A percentile compares a stretch with the other conserved stretches of the same genome.
These are phyloP conservation scores for Claviceps digitariae DNA, from an alignment of 2,329 filamentous ascomycete genomes.

Conservation along the genomic window DNA sequence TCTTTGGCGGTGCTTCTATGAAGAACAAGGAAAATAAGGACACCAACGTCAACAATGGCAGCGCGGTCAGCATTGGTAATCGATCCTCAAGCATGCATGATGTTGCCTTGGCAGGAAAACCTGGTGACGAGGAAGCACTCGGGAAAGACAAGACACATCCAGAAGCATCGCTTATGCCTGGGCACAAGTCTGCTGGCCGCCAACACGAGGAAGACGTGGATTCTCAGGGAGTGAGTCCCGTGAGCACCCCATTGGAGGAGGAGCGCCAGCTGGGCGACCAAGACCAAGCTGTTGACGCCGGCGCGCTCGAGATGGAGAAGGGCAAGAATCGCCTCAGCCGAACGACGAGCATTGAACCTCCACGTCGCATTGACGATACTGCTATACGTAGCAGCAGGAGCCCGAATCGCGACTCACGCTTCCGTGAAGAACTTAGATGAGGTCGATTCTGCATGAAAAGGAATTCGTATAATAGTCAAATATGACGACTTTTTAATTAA, in stretches of 20 bases:
- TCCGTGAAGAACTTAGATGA: slow-evolving; percentile 39
- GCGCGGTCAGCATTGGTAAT: slow-evolving; percentile 28
- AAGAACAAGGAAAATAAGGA: slow-evolving; percentile 26
- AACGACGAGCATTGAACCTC: slow-evolving; percentile 21
- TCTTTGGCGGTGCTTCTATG: slow-evolving; percentile 37
- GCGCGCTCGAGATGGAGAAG: slow-evolving; percentile 3
- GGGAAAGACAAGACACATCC: background rate
- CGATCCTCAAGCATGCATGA: slow-evolving; percentile 31
- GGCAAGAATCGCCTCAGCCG: slow-evolving; percentile 7
- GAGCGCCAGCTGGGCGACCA: slow-evolving; percentile 22
- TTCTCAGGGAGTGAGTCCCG: slow-evolving; percentile 23
- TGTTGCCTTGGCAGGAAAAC: slow-evolving; percentile 30
- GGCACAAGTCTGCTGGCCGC: slow-evolving; percentile 11
- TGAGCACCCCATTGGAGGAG: slow-evolving; percentile 27
- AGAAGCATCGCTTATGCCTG: background rate
- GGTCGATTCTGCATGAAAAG: background rate
- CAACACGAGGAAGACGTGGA: slow-evolving; percentile 12
- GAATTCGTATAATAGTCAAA: no score
- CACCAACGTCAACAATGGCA: slow-evolving; percentile 29
- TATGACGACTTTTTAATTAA: no score
- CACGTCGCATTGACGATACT: slow-evolving; percentile 21
- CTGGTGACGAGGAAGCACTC: slow-evolving; percentile 7
- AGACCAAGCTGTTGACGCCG: slow-evolving; percentile 6
- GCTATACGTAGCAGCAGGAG: slow-evolving; percentile 30
- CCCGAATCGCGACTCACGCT: slow-evolving; percentile 43